Percentiles rank a stretch among this genome's conserved stretches.
Conservation (phyloP, 345 rosid genomes). For the Abelmoschus esculentus region DNA sequence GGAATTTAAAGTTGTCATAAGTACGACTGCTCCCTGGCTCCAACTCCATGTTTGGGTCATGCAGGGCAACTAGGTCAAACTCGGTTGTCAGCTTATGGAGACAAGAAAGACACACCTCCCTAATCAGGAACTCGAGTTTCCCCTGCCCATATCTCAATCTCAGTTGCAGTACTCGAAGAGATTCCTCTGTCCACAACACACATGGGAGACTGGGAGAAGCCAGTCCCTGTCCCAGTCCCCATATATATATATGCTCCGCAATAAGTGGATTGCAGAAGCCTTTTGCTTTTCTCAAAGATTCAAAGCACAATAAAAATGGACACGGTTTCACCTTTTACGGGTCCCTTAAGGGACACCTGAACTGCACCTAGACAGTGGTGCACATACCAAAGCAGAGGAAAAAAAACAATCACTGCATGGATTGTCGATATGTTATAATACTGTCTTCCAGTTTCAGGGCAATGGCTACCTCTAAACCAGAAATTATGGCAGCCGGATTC, state of each 20-base stretch:
- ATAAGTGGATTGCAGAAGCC: slow-evolving; percentile 7
- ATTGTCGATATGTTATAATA: slow-evolving; percentile 11
- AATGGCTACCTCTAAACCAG: not conserved
- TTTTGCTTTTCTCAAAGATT: slow-evolving; percentile 15
- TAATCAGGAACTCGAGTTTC: slow-evolving; percentile 21
- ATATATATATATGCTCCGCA: not conserved
- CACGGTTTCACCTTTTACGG: slow-evolving; percentile 12
- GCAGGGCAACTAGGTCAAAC: slow-evolving; percentile 28
- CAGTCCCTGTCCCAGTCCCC: not conserved
- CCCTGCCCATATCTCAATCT: not conserved
- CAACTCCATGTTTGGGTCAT: slow-evolving; percentile 25
- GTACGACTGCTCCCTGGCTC: no score
- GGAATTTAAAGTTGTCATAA: no score
- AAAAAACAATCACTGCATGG: not conserved
- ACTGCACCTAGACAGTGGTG: slow-evolving; percentile 10
- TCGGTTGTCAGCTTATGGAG: slow-evolving; percentile 46
- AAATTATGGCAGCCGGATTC: no score
- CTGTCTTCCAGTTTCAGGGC: slow-evolving; percentile 8
- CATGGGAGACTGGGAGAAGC: slow-evolving; percentile 11
- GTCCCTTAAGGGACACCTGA: slow-evolving; percentile 9
- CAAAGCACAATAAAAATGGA: not conserved
- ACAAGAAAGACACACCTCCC: slow-evolving; percentile 34
- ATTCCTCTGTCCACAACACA: slow-evolving; percentile 22
- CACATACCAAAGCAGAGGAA: not conserved
- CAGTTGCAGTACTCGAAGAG: not conserved